A percentile compares a stretch with the other conserved stretches of the same genome.
These are phyloP conservation scores for Boletus patriciae DNA, from an alignment of 768 basidiomycete species.

Conservation along the genomic window DNA sequence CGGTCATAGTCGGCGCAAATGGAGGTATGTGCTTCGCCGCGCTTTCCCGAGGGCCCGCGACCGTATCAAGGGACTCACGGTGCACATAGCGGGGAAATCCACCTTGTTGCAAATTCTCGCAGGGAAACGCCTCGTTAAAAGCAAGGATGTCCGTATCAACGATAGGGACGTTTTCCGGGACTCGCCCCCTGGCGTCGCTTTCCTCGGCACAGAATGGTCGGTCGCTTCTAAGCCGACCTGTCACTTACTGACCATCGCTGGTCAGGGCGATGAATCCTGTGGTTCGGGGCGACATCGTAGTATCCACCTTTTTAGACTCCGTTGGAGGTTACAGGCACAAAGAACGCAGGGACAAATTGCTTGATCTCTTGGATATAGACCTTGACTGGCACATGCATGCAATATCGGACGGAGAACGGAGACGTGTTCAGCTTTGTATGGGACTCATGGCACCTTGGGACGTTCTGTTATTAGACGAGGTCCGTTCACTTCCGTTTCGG, in stretches of 20 bases:
- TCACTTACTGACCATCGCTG: not conserved
- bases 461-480: constrained; percentile 91
- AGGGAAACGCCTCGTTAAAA: constrained; percentile 78
- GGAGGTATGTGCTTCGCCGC: constrained; percentile 60
- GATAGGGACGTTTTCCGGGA: constrained; percentile 88
- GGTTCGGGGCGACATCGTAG: constrained; percentile 88
- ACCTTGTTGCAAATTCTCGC: constrained; percentile 92
- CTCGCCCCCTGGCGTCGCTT: constrained; percentile 78
- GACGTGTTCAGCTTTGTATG: constrained; percentile 91
- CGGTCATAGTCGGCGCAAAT: constrained; percentile 89
- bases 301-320: constrained; percentile 93
- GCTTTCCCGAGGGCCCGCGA: not conserved
- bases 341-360: constrained; percentile 76
- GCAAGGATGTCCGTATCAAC: constrained; percentile 66
- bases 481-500: constrained; percentile 31
- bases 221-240: constrained; percentile 21
- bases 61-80: not conserved
- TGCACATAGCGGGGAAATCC: constrained; percentile 80
- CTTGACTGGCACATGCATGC: constrained; percentile 95
- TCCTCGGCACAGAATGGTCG: constrained; percentile 93
- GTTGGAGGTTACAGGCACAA: constrained; percentile 96
- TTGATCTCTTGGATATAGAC: constrained; percentile 93
- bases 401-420: constrained; percentile 95
- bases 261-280: constrained; percentile 96
- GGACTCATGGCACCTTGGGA: constrained; percentile 96